Percentiles rank a stretch among this genome's conserved stretches.
Conservation (phyloP, 495 filamentous ascomycete genomes). For the Penicillium flavigenum region DNA sequence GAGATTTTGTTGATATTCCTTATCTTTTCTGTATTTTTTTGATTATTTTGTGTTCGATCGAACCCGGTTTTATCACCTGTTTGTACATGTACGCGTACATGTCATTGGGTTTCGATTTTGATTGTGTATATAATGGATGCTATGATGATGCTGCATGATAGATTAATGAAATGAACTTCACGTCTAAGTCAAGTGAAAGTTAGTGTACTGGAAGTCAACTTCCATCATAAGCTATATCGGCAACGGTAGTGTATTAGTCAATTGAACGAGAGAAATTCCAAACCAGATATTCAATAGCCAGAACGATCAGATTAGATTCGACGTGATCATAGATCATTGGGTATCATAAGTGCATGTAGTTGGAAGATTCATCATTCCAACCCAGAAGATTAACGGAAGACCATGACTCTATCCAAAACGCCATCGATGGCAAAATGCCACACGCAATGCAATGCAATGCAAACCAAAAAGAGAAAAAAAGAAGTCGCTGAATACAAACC, state of each 20-base stretch:
- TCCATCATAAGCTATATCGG: not conserved
- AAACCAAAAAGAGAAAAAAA: not conserved
- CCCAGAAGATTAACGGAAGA: not conserved
- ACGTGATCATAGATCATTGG: constrained; percentile 3
- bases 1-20: constrained; percentile 5
- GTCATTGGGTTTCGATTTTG: constrained; percentile 1
- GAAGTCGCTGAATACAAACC: not conserved
- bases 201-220: constrained; percentile 1
- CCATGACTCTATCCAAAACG: not conserved
- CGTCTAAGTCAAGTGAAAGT: not conserved
- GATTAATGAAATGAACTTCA: constrained; percentile 15
- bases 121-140: constrained; percentile 31
- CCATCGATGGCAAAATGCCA: not conserved
- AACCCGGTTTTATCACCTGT: not conserved
- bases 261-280: not conserved
- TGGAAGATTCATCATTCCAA: not conserved
- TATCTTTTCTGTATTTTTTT: not conserved
- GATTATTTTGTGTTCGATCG: not conserved
- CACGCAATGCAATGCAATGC: constrained; percentile 3
- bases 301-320: not conserved
- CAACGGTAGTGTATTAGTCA: no score
- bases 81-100: constrained; percentile 1
- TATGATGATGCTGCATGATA: constrained; percentile 30
- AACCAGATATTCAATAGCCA: not conserved
- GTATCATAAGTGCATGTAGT: constrained; percentile 8